phyloP scores from a whole-genome alignment of 139 green algal genomes.

The Haematococcus lacustris region DNA sequence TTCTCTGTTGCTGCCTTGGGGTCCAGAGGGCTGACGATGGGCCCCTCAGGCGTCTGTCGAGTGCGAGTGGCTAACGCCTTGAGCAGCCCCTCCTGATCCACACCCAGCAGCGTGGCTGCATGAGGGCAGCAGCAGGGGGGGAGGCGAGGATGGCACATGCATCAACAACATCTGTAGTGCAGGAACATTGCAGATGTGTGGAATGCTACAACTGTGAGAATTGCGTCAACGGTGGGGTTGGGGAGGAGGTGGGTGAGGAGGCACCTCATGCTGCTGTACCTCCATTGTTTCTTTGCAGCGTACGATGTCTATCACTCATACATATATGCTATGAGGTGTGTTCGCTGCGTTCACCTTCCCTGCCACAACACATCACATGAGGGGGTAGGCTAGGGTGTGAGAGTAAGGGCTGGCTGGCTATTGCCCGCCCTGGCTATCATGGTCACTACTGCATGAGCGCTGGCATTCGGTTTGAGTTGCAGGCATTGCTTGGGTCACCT shows the following conservation, averaged over 20 bases:
- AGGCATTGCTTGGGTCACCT: too few relatives aligned
- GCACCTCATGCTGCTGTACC: too few relatives aligned
- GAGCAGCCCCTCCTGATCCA: slow-evolving; percentile 59
- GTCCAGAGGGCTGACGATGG: slow-evolving; percentile 84
- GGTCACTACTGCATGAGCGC: too few relatives aligned
- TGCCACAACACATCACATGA: too few relatives aligned
- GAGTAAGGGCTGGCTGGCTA: too few relatives aligned
- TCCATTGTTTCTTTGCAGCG: too few relatives aligned
- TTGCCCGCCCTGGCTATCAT: too few relatives aligned
- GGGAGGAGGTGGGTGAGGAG: not conserved
- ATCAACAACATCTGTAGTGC: not conserved
- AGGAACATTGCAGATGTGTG: not conserved
- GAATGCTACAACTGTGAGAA: not conserved
- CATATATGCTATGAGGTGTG: too few relatives aligned
- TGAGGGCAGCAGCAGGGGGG: not conserved
- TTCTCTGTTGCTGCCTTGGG: slow-evolving; percentile 74
- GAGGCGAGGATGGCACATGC: not conserved
- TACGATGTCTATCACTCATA: too few relatives aligned
- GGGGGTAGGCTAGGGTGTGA: too few relatives aligned
- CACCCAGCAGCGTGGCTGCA: slow-evolving; percentile 68
- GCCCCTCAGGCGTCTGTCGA: slow-evolving; percentile 78
- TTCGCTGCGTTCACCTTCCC: too few relatives aligned
- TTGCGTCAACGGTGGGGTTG: not conserved
- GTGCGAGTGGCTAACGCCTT: slow-evolving; percentile 87
- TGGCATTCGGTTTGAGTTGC: too few relatives aligned